Base-by-base conservation (phyloP, 495 filamentous ascomycete genomes). In the Daldinia grandis region DNA sequence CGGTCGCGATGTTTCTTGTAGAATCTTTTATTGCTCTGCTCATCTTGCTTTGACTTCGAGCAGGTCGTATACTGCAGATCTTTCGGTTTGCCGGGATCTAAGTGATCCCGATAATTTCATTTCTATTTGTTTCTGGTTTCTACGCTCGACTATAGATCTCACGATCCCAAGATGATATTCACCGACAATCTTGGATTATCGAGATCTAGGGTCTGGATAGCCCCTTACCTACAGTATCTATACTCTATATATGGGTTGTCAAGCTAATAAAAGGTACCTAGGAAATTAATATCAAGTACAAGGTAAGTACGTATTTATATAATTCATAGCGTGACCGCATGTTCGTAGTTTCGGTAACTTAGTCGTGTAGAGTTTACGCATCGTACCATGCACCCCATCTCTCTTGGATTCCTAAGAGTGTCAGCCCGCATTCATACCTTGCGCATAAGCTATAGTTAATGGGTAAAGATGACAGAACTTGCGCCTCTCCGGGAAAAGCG, bases 291-390 rank as follows among this genome's bases (percentile, higher is more conserved):
- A 35, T 14, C 31, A 35, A 35, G 30, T 33, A 12, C 10, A 35
- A n/a, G n/a, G n/a, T 14, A 35, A 58, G 25, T 25, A 25, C 15
- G 17, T 40, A 17, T 15, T n/a, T 33, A 31, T 62, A 44, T 58
- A 56, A 68, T 68, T 57, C 38, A 51, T 68, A 66, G 62, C 31
- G 58, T 66, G 42, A 62, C 62, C 57, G 58, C 58, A 58, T 58
- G 25, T 71, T 66, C 14, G 51, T 53, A 33, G 30, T 14, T 28
- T 21, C 27, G 24, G 27, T 33, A 56, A 28, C 8, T 56, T 17
- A 37, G n/a, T 10, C 58, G n/a, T 51, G 64, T 63, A 64, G 21
- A 55, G 53, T 59, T 64, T 69, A n/a, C 53, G 47, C 37, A 69
- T 69, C 66, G 62, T 65, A 64, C 62, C 62, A 65, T 71, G 14